Evolutionary conservation across 129 eudicot genomes (phyloP).

Genomic region (sunflower (Helianthus annuus)): HanXRQr2.0-SUNRISE NC_035444.2:152683381-152683880

Average conservation of each 20-base stretch:
- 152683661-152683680: background rate
- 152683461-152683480: slow-evolving; percentile 27
- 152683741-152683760: background rate
- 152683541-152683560: background rate
- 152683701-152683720: background rate
- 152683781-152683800: background rate
- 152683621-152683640: background rate
- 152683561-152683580: slow-evolving; percentile 5
- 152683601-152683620: background rate
- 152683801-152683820: background rate
- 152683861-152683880: background rate
- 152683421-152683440: slow-evolving; percentile 31
- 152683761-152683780: background rate
- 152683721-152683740: background rate
- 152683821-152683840: background rate
- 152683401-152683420: slow-evolving; percentile 26
- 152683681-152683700: background rate
- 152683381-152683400: slow-evolving; percentile 14
- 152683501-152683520: slow-evolving; percentile 22
- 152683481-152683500: slow-evolving; percentile 36
- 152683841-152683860: background rate
- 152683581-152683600: background rate
- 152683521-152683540: slow-evolving; percentile 22
- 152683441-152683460: slow-evolving; percentile 21
- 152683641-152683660: background rate